Base-by-base conservation (phyloP, 768 basidiomycete species). In the Hericium alpestre region DNA sequence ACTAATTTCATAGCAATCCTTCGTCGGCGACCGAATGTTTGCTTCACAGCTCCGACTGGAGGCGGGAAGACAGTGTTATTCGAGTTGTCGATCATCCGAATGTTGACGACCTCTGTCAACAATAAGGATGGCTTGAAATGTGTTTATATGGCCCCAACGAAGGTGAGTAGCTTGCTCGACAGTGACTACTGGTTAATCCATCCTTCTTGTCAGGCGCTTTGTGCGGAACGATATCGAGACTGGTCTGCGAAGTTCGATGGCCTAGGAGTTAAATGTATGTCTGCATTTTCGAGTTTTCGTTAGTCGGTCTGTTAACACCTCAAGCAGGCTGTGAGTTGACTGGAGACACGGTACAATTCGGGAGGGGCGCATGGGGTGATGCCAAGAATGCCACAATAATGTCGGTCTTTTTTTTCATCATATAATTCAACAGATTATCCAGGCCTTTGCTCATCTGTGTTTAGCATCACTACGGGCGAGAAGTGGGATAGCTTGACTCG, bases 401-500 rank as follows among this genome's bases (percentile, higher is more conserved):
- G 91, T 90, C 52, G 41, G 79, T 71, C 3, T 22, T 32, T 4
- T 4, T 22, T n/a, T 41, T 49, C 53, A 20, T 13, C 55, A 48
- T n/a, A 5, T 20, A 16, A 48, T 22, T 3, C 6, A 32, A 32
- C 27, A 32, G 27, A 32, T 9, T 9, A 32, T 9, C 5, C 32
- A 32, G 2, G 32, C 32, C 32, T 32, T 32, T 32, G 32, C 9
- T 10, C 1, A 10, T 8, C 5, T 32, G 9, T 32, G 32, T 8
- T 8, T 32, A 32, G 32, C 32, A 32, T 32, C 32, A 32, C 32
- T 1, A 32, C 32, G 9, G 90, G 89, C 2, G 95, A 99, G 71
- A 99, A 99, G 71, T 94, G 92, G 87, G 95, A 98, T 63, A 88
- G 90, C 51, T 71, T 99, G 56, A 97, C 94, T 6, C 77, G 95